These are phyloP conservation scores for Melanogaster broomeanus DNA, from an alignment of 768 basidiomycete species.

Conservation along the genomic window DNA sequence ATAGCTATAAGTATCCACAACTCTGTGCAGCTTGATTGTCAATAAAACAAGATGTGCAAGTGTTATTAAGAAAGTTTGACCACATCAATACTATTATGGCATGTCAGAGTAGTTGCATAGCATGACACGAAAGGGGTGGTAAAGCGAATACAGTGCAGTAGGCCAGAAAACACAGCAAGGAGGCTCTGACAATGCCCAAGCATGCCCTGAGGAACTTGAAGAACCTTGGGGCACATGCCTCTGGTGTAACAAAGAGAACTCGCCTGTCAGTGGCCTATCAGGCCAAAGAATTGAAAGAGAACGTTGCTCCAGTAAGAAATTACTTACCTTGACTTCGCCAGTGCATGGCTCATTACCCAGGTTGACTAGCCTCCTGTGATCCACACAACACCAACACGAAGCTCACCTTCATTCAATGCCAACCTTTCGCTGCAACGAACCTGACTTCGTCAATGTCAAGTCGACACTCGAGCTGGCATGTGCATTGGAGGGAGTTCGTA, in stretches of 20 bases:
- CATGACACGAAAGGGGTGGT: background rate
- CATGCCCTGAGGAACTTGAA: background rate
- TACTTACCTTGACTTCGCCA: too few relatives aligned
- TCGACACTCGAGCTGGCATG: conserved; percentile 33
- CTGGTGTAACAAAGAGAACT: background rate
- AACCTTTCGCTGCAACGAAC: conserved; percentile 36
- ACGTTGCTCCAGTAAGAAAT: background rate
- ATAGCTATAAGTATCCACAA: background rate
- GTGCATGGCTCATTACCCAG: too few relatives aligned
- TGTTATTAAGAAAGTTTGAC: background rate
- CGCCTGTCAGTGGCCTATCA: background rate
- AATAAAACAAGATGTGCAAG: background rate
- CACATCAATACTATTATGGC: background rate
- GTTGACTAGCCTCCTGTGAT: background rate
- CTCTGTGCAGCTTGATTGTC: background rate
- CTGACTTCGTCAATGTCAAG: conserved; percentile 40
- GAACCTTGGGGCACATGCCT: background rate
- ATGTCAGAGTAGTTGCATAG: background rate
- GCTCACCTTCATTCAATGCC: too few relatives aligned
- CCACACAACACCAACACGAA: too few relatives aligned
- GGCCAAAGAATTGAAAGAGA: background rate
- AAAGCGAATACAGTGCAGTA: background rate
- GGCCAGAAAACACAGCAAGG: background rate
- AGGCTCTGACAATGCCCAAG: background rate
- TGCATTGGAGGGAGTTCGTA: conserved; percentile 22